These are phyloP conservation scores for Pseudogymnoascus sp. DNA, from an alignment of 2,329 filamentous ascomycete species.

Conservation along the genomic window DNA sequence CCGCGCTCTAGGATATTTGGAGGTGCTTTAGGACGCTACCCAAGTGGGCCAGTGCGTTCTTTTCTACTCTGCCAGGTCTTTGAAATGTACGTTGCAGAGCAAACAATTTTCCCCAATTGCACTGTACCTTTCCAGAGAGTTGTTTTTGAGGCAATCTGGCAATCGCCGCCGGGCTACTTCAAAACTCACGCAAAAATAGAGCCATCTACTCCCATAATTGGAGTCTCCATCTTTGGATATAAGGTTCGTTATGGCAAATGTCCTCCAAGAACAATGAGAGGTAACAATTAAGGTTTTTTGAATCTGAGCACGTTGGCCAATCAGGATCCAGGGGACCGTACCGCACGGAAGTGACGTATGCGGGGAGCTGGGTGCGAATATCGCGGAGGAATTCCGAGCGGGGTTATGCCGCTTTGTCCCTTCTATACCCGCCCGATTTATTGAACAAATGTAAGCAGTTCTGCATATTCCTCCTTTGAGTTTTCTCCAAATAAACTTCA, in stretches of 20 bases:
- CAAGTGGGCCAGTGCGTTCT: not conserved
- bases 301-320: not conserved
- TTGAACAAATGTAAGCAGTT: slow-evolving; percentile 5
- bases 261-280: not conserved
- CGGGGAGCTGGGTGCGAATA: not conserved
- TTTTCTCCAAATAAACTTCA: not conserved
- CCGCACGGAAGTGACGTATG: not conserved
- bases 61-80: slow-evolving; percentile 4
- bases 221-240: not conserved
- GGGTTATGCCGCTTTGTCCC: slow-evolving; percentile 6
- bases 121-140: not conserved
- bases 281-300: slow-evolving; percentile 5
- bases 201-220: not conserved
- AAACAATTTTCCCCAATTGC: not conserved
- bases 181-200: not conserved
- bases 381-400: slow-evolving; percentile 3
- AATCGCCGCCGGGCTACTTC: not conserved
- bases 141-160: not conserved
- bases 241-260: not conserved
- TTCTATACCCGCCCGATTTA: slow-evolving; percentile 3
- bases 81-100: not conserved
- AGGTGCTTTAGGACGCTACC: not conserved
- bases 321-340: not conserved
- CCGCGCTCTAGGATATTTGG: not conserved
- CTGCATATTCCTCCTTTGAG: not conserved